These are phyloP conservation scores for Teratosphaeria destructans DNA, from an alignment of 2,329 filamentous ascomycete genomes.

Conservation along the genomic window DNA sequence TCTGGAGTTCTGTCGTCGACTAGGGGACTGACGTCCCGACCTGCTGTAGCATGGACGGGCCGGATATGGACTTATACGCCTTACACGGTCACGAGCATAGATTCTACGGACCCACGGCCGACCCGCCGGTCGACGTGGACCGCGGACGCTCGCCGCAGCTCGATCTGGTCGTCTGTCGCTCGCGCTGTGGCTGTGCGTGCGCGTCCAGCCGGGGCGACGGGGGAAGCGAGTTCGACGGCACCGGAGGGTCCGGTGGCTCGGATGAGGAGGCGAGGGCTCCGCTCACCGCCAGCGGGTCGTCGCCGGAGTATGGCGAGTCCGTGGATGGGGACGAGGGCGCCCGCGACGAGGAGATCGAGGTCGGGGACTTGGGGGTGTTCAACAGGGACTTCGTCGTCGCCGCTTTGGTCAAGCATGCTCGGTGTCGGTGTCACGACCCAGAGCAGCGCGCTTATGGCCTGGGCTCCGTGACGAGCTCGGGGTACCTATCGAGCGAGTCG, in stretches of 20 bases:
- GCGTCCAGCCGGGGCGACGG: not conserved
- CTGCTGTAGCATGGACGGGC: not conserved
- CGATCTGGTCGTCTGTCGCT: conserved; percentile 1
- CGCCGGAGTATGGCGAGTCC: not conserved
- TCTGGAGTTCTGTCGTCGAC: not conserved
- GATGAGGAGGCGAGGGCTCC: not conserved
- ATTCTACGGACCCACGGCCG: not conserved
- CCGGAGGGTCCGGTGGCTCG: not conserved
- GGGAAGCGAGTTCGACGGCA: not conserved
- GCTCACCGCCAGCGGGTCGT: not conserved
- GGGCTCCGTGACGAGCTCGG: not conserved
- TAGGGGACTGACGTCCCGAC: not conserved
- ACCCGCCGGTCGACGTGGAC: not conserved
- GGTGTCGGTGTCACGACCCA: not conserved
- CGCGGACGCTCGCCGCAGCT: conserved; percentile 1
- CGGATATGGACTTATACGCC: not conserved
- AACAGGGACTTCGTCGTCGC: not conserved
- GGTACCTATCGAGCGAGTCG: not conserved
- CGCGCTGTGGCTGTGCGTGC: not conserved
- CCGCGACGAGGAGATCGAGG: not conserved
- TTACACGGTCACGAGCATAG: not conserved
- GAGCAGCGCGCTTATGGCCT: not conserved
- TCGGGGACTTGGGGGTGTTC: not conserved
- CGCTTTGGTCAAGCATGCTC: not conserved
- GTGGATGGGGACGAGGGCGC: not conserved